phyloP scores from a whole-genome alignment of 371 early-diverging fungal species.

The Chytridium lagenaria region DNA sequence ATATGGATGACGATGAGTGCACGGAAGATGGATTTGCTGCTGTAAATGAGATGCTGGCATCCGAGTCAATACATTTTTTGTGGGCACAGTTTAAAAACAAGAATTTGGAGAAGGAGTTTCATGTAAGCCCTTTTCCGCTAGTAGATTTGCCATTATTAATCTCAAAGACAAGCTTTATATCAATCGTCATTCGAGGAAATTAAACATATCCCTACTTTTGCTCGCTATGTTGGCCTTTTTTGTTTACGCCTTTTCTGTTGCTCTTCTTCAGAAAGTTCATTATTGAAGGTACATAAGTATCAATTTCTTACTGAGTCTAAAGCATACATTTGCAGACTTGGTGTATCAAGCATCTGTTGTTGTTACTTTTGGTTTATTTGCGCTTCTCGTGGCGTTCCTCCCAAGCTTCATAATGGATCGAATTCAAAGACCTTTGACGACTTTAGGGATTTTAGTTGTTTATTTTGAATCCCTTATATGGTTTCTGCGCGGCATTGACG shows the following conservation, averaged over 20 bases:
- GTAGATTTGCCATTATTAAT: too few relatives aligned
- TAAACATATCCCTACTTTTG: background rate
- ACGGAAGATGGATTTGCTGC: too few relatives aligned
- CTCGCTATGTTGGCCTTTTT: background rate
- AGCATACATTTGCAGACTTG: background rate
- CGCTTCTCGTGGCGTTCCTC: background rate
- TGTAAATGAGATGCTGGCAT: too few relatives aligned
- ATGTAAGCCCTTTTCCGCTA: too few relatives aligned
- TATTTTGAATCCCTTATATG: background rate
- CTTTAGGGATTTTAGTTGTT: background rate
- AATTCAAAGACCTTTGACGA: background rate
- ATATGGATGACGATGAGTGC: too few relatives aligned
- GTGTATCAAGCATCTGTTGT: background rate
- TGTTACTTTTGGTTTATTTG: background rate
- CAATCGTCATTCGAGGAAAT: too few relatives aligned
- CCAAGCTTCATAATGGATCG: background rate
- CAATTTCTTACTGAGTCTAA: background rate
- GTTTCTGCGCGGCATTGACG: background rate
- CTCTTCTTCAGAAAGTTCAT: background rate
- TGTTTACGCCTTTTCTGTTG: background rate
- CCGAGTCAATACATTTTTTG: too few relatives aligned
- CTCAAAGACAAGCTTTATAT: too few relatives aligned
- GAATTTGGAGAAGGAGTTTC: too few relatives aligned
- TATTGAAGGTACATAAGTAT: background rate
- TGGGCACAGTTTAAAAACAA: too few relatives aligned